Percentiles rank a stretch among this genome's conserved stretches.
These are phyloP conservation scores for Arthroderma sp. DNA, from an alignment of 2,329 filamentous ascomycete species.

Conservation along the genomic window DNA sequence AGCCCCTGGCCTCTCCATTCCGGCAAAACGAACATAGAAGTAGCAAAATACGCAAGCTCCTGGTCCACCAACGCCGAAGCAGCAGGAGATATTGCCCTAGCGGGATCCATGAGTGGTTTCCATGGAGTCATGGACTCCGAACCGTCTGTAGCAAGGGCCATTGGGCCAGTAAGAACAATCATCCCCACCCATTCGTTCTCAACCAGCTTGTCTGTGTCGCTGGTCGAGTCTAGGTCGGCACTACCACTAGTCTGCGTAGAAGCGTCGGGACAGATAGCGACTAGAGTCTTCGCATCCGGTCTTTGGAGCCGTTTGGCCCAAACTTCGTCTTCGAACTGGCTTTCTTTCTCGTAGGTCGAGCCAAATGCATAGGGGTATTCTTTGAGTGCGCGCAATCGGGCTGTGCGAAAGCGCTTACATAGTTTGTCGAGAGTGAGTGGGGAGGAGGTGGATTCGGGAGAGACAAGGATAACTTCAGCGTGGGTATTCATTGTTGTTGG, in stretches of 20 bases:
- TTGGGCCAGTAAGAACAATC: slow-evolving; percentile 17
- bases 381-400: slow-evolving; percentile 17
- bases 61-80: slow-evolving; percentile 1
- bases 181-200: slow-evolving; percentile 19
- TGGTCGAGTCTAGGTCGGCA: background rate
- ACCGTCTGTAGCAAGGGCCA: slow-evolving; percentile 5
- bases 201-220: slow-evolving; percentile 7
- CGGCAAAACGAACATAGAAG: slow-evolving; percentile 18
- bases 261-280: slow-evolving; percentile 11
- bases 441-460: background rate
- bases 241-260: background rate
- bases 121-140: slow-evolving; percentile 4
- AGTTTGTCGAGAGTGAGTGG: slow-evolving; percentile 3
- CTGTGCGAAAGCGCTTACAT: slow-evolving; percentile 12
- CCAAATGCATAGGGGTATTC: slow-evolving; percentile 19
- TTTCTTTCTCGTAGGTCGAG: slow-evolving; percentile 19
- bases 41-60: slow-evolving; percentile 14
- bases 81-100: background rate
- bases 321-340: slow-evolving; percentile 12
- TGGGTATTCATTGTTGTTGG: too few relatives aligned
- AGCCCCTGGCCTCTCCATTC: slow-evolving; percentile 12
- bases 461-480: too few relatives aligned
- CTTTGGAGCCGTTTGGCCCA: slow-evolving; percentile 20
- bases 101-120: slow-evolving; percentile 5
- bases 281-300: slow-evolving; percentile 16